Conservation (phyloP, 345 rosid genomes). For the Mangifera indica region DNA sequence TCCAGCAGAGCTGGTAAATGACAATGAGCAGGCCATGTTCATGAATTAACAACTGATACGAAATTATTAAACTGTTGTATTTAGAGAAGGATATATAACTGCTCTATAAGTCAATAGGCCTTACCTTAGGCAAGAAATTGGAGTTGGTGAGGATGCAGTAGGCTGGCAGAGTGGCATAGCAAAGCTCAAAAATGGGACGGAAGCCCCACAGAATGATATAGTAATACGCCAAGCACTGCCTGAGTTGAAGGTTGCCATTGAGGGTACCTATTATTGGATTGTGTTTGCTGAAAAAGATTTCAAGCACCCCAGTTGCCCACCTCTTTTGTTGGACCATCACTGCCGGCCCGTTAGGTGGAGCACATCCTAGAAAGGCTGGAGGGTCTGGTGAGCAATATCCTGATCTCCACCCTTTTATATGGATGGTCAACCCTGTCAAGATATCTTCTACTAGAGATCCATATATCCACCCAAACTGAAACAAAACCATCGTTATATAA, state of each 20-base stretch:
- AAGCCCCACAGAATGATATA: constrained; percentile 30
- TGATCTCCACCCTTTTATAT: constrained; percentile 56
- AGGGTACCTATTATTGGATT: constrained; percentile 39
- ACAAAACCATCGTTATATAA: neutral
- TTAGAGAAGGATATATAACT: too few relatives aligned
- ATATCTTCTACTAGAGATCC: constrained; percentile 59
- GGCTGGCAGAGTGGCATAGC: constrained; percentile 55
- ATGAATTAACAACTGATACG: too few relatives aligned
- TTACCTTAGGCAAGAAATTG: constrained; percentile 64
- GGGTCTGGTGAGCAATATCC: constrained; percentile 29
- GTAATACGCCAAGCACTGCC: constrained; percentile 49
- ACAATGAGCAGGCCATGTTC: too few relatives aligned
- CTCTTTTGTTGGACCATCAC: constrained; percentile 53
- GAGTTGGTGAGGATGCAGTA: constrained; percentile 56
- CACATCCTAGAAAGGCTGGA: constrained; percentile 58
- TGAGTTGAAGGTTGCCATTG: constrained; percentile 36
- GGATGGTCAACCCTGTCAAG: constrained; percentile 52
- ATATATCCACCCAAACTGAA: constrained; percentile 62
- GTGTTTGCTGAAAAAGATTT: constrained; percentile 37
- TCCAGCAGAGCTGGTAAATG: too few relatives aligned
- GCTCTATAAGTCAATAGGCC: neutral
- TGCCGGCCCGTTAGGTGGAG: constrained; percentile 38
- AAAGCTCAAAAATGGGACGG: constrained; percentile 56
- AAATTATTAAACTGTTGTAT: too few relatives aligned
- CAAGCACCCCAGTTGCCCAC: constrained; percentile 65